phyloP scores from a whole-genome alignment of 2,329 filamentous ascomycete species.

The Talaromyces sp. region DNA sequence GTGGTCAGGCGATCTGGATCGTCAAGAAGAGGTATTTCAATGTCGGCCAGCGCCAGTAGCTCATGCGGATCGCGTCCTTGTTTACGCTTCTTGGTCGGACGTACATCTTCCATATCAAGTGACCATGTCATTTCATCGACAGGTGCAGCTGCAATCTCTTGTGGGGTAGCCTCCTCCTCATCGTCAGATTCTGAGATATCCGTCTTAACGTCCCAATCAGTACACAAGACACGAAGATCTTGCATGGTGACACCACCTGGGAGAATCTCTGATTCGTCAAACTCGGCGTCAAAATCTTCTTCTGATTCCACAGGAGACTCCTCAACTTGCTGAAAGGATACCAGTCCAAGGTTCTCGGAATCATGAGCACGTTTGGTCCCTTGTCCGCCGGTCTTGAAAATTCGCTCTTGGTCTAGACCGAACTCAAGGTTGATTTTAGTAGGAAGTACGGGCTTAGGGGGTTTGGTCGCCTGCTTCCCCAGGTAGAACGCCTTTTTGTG shows the following conservation, averaged over 20 bases:
- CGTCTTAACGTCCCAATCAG: slow-evolving; percentile 73
- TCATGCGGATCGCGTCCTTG: slow-evolving; percentile 43
- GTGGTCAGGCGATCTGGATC: slow-evolving; percentile 72
- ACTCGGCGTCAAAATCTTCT: slow-evolving; percentile 50
- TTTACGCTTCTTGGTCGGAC: slow-evolving; percentile 65
- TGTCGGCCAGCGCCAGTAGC: slow-evolving; percentile 53
- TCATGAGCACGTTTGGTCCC: slow-evolving; percentile 50
- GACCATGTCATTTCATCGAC: slow-evolving; percentile 57
- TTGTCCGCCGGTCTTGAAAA: slow-evolving; percentile 70
- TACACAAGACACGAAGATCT: slow-evolving; percentile 79
- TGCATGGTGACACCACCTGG: slow-evolving; percentile 68
- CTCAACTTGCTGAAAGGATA: slow-evolving; percentile 37
- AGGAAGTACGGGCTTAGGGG: slow-evolving; percentile 75
- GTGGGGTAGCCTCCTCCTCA: slow-evolving; percentile 23
- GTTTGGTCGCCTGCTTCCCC: slow-evolving; percentile 73
- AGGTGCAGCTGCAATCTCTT: slow-evolving; percentile 34
- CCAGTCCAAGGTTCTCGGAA: slow-evolving; percentile 56
- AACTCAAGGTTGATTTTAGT: slow-evolving; percentile 87
- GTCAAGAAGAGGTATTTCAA: slow-evolving; percentile 69
- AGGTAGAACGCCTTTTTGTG: slow-evolving; percentile 74
- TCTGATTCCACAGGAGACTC: slow-evolving; percentile 49
- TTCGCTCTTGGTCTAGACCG: slow-evolving; percentile 78
- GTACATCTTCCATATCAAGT: slow-evolving; percentile 40
- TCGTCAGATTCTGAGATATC: slow-evolving; percentile 43
- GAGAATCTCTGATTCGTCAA: slow-evolving; percentile 60